Evolutionary conservation across 2,329 filamentous ascomycete genomes (phyloP).

Genomic region (Lasiodiplodia citricola): DNA sequence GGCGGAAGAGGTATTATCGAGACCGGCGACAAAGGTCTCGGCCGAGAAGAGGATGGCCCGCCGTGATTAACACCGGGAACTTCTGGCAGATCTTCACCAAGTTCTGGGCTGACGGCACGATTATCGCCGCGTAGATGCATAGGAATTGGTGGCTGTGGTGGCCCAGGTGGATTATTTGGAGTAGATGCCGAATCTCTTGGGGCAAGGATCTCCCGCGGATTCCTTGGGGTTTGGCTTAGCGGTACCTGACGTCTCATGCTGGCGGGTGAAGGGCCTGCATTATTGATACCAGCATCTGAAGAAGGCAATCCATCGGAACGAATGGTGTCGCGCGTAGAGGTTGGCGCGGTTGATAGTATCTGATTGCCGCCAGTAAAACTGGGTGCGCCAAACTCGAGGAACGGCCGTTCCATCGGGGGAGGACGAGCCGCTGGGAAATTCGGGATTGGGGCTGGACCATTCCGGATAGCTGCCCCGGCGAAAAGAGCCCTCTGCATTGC

Average conservation of each 20-base stretch:
- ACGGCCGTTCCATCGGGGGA: not conserved
- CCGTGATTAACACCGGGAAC: not conserved
- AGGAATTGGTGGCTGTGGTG: not conserved
- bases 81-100: not conserved
- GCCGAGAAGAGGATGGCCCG: not conserved
- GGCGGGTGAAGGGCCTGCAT: slow-evolving; percentile 3
- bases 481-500: not conserved
- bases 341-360: not conserved
- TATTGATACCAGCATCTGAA: slow-evolving; percentile 17
- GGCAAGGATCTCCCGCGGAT: too few species aligned
- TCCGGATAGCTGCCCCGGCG: not conserved
- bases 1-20: not conserved
- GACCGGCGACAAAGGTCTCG: not conserved
- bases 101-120: not conserved
- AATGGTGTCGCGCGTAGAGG: not conserved
- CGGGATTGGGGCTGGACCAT: not conserved
- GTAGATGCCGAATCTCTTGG: not conserved
- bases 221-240: not conserved
- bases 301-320: not conserved
- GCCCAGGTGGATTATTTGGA: not conserved
- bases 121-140: not conserved
- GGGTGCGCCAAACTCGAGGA: not conserved
- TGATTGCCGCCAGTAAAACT: not conserved
- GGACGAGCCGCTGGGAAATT: not conserved
- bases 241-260: slow-evolving; percentile 9